Base-by-base conservation (phyloP, 2,329 filamentous ascomycete genomes). In the Aspergillus aculeatinus region DNA sequence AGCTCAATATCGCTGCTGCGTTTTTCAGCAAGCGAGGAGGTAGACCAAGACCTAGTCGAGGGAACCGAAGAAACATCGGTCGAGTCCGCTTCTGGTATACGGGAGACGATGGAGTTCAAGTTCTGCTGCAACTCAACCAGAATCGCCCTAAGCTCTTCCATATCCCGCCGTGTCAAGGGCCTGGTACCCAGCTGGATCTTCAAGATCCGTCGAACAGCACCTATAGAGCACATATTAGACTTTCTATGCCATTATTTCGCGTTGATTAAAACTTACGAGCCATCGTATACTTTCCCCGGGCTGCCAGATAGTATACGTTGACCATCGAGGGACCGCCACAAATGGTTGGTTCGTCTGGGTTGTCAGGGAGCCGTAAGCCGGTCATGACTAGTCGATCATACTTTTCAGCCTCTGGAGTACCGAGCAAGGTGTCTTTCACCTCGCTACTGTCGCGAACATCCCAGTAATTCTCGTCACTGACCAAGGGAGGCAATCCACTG, bases 391-490 rank as follows among this genome's bases (percentile, higher is more conserved):
- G 61, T 19, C 68, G 65, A 29, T 77, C 70, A 52, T 79, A 78
- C 9, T 72, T 65, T 12, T 73, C 71, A 1, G 76, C 77, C 23
- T 74, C 71, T 2, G 72, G 68, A 0, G 72, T 76, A 2, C 76
- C 76, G 11, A 80, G 59, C 9, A 77, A 68, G 1, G 76, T 77
- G 57, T 82, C 80, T 61, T 81, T 79, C 5, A 82, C 70, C 66
- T 81, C 79, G 50, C 76, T 81, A 4, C 77, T 75, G 57, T 78
- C 74, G 9, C 76, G 71, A 1, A 81, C 80, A 64, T 83, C 79
- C 74, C 78, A 81, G 44, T 79, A 81, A 52, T 76, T 76, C 56
- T 82, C 79, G 42, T 80, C 79, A 39, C 75, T 75, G 14, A 82
- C 76, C 25, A 81, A 67, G 9, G 80, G 79, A 6, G 79, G 79